Conservation (phyloP, 306 rosid genomes). For the Vigna mungo region DNA sequence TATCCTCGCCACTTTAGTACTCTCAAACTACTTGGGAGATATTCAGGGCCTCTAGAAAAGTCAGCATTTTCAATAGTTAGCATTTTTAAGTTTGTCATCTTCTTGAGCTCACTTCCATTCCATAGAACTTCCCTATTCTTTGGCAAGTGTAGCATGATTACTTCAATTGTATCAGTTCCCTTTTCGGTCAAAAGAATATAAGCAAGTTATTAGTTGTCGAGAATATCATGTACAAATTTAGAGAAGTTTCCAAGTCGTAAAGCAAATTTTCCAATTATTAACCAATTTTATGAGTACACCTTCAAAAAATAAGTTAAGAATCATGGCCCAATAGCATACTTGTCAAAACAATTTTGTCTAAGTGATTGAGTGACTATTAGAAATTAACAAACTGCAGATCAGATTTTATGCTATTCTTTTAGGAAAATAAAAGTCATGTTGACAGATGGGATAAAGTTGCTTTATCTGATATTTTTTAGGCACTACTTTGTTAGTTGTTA, state of each 20-base stretch:
- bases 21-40: constrained; percentile 35
- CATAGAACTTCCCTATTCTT: constrained; percentile 26
- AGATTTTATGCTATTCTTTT: too few species aligned
- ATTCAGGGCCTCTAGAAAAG: constrained; percentile 21
- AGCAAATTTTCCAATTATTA: constrained; percentile 1
- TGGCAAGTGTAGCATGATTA: constrained; percentile 8
- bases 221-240: neutral
- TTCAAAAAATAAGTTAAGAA: neutral
- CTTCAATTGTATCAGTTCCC: constrained; percentile 18
- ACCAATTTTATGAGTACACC: neutral
- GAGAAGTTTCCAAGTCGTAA: constrained; percentile 2
- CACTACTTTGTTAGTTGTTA: too few species aligned
- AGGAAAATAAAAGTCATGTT: too few species aligned
- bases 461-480: too few species aligned
- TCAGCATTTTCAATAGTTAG: neutral
- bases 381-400: too few species aligned
- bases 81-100: constrained; percentile 37
- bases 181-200: constrained; percentile 4
- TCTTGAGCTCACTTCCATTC: constrained; percentile 35
- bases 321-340: neutral
- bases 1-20: constrained; percentile 29
- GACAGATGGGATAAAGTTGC: too few species aligned
- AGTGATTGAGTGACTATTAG: too few species aligned
- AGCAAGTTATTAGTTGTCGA: neutral
- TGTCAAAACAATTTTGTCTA: neutral